phyloP scores from a whole-genome alignment of 148 eudicot species.

The Dysphania ambrosioides region DNA sequence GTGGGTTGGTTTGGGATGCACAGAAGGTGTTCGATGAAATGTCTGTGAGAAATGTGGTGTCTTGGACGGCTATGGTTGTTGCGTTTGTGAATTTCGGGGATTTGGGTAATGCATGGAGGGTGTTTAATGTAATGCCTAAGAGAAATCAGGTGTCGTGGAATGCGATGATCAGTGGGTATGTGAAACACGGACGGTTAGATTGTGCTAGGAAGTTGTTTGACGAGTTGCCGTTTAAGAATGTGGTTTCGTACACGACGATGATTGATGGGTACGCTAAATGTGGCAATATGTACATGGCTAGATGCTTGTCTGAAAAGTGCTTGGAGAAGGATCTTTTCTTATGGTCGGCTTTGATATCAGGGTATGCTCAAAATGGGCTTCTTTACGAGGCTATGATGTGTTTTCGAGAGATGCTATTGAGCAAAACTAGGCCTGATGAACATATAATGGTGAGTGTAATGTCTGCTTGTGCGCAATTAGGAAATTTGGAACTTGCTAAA shows the following conservation, averaged over 20 bases:
- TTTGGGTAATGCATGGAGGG: conserved; percentile 35
- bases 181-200: conserved; percentile 38
- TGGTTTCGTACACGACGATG: conserved; percentile 53
- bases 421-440: conserved; percentile 52
- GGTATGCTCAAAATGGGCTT: conserved; percentile 60
- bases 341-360: conserved; percentile 77
- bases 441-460: conserved; percentile 56
- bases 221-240: conserved; percentile 50
- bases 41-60: conserved; percentile 58
- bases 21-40: conserved; percentile 59
- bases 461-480: conserved; percentile 72
- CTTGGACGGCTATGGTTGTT: conserved; percentile 63
- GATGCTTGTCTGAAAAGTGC: conserved; percentile 53
- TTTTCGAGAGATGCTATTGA: conserved; percentile 44
- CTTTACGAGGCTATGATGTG: conserved; percentile 48
- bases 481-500: conserved; percentile 47
- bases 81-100: conserved; percentile 47
- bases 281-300: conserved; percentile 59
- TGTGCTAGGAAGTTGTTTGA: conserved; percentile 54
- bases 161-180: conserved; percentile 55
- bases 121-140: conserved; percentile 60
- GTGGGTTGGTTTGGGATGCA: conserved; percentile 38
- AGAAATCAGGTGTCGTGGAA: conserved; percentile 52
- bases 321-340: conserved; percentile 41
- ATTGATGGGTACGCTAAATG: conserved; percentile 64